A percentile compares a stretch with the other conserved stretches of the same genome.
phyloP scores from a whole-genome alignment of 2,329 filamentous ascomycete genomes.

The Clonostachys chloroleuca region DNA sequence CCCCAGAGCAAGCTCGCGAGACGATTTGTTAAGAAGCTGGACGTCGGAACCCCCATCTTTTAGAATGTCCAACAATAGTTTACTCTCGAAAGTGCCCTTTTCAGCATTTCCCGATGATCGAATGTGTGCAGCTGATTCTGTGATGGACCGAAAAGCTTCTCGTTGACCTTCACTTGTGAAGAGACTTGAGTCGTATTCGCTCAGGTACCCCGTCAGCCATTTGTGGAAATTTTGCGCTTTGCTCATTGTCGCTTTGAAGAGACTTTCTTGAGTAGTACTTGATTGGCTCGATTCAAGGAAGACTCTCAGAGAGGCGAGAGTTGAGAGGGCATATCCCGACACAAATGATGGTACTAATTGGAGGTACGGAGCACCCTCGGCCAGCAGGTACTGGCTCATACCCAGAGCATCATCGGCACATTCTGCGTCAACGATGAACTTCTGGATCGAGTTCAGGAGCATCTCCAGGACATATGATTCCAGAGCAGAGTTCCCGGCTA shows the following conservation, averaged over 20 bases:
- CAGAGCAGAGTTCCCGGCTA: slow-evolving; percentile 70
- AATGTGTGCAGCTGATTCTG: slow-evolving; percentile 64
- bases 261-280: slow-evolving; percentile 79
- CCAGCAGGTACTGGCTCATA: slow-evolving; percentile 78
- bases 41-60: slow-evolving; percentile 61
- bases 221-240: slow-evolving; percentile 71
- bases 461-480: slow-evolving; percentile 84
- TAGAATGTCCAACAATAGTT: slow-evolving; percentile 74
- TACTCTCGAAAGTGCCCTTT: slow-evolving; percentile 70
- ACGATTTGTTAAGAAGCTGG: slow-evolving; percentile 65
- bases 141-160: slow-evolving; percentile 61
- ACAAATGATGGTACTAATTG: slow-evolving; percentile 67
- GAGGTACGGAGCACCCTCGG: slow-evolving; percentile 62
- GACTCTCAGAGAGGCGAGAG: slow-evolving; percentile 70
- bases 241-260: slow-evolving; percentile 71
- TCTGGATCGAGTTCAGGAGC: slow-evolving; percentile 75
- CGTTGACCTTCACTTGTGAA: slow-evolving; percentile 45
- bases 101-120: slow-evolving; percentile 65
- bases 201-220: slow-evolving; percentile 73
- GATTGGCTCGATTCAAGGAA: slow-evolving; percentile 73
- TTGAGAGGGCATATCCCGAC: slow-evolving; percentile 74
- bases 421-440: slow-evolving; percentile 76
- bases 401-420: slow-evolving; percentile 90
- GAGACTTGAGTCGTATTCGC: slow-evolving; percentile 50
- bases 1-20: slow-evolving; percentile 64